Evolutionary conservation across 2,329 filamentous ascomycete genomes (phyloP).

Genomic region (Monosporascus ibericus): DNA sequence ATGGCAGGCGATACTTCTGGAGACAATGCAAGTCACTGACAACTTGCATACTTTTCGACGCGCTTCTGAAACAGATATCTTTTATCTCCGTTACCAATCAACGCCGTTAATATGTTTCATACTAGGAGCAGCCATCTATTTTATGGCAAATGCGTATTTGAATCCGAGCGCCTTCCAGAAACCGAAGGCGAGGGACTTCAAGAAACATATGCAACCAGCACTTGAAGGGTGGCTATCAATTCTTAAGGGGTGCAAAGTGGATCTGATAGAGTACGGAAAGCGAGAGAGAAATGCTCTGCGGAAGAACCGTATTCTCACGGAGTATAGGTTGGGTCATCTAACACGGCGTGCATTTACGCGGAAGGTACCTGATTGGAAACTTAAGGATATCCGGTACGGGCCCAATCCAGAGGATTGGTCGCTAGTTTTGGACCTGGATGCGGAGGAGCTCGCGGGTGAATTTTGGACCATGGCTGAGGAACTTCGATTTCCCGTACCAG

Average conservation of each 20-base stretch:
- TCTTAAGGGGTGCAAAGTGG: neutral
- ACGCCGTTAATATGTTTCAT: neutral
- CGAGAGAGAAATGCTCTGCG: neutral
- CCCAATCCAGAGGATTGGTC: neutral
- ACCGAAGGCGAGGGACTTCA: fast-evolving
- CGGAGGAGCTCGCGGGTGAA: neutral
- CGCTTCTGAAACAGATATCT: neutral
- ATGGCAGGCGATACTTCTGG: neutral
- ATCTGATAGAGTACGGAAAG: neutral
- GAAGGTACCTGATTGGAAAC: fast-evolving
- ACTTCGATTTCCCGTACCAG: neutral
- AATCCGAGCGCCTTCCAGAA: fast-evolving
- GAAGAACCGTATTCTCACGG: neutral
- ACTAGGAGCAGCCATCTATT: no score
- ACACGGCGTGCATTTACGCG: fast-evolving
- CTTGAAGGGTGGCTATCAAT: neutral
- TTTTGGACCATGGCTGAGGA: neutral
- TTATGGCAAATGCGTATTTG: no score
- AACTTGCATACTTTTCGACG: neutral
- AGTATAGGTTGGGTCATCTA: neutral
- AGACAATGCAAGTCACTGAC: neutral
- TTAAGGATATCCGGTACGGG: neutral
- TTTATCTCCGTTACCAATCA: neutral
- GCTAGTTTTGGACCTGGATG: neutral
- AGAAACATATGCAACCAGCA: neutral